Evolutionary conservation across 164 flowering plant species (phyloP).

Genomic region (Aristolochia contorta): DNA sequence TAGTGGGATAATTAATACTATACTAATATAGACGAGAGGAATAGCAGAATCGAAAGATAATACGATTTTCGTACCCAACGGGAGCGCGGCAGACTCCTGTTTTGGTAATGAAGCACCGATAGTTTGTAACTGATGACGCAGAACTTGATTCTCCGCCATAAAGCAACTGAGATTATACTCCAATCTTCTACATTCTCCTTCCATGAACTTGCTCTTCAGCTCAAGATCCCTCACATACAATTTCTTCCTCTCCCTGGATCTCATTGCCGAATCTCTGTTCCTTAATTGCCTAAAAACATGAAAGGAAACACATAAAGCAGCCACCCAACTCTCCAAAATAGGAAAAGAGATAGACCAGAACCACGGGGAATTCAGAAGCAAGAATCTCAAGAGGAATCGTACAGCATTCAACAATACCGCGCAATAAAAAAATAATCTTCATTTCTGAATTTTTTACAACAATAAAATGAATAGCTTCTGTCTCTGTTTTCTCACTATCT

Average conservation of each 20-base stretch:
- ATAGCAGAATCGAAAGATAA: background rate
- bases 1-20: background rate
- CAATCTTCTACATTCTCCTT: constrained; percentile 75
- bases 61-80: constrained; percentile 57
- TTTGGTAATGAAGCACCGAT: constrained; percentile 48
- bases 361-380: too few relatives aligned
- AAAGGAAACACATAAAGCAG: background rate
- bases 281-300: constrained; percentile 53
- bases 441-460: too few relatives aligned
- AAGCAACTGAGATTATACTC: constrained; percentile 54
- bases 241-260: constrained; percentile 94
- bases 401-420: background rate
- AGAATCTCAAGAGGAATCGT: too few relatives aligned
- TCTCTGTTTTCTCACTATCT: too few relatives aligned
- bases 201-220: constrained; percentile 68
- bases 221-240: constrained; percentile 69
- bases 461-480: too few relatives aligned
- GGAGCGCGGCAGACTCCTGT: constrained; percentile 99
- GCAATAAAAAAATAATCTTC: too few relatives aligned
- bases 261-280: constrained; percentile 81
- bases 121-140: constrained; percentile 51
- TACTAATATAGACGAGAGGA: background rate
- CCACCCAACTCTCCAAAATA: too few relatives aligned
- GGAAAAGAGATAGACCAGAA: too few relatives aligned
- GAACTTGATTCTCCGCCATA: constrained; percentile 66